These are phyloP conservation scores for Colletotrichum cuscutae DNA, from an alignment of 2,329 filamentous ascomycete genomes.

Conservation along the genomic window DNA sequence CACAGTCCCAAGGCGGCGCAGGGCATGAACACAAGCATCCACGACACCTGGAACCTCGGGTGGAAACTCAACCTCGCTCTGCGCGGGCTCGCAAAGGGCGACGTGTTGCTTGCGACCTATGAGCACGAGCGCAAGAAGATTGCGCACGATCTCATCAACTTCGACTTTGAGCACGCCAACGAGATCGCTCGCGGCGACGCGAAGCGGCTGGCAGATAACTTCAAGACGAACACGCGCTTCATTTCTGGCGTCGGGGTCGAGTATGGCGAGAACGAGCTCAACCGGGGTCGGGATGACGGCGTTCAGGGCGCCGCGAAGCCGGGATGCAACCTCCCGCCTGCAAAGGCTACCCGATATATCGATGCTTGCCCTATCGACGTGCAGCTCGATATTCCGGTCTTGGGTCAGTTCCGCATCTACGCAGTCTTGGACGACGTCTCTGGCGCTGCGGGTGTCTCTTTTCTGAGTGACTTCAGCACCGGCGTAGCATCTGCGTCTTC, in stretches of 20 bases:
- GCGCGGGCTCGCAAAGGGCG: conserved; percentile 63
- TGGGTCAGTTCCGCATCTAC: conserved; percentile 81
- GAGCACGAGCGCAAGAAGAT: conserved; percentile 60
- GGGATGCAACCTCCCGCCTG: conserved; percentile 69
- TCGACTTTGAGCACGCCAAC: conserved; percentile 62
- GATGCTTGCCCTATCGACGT: conserved; percentile 82
- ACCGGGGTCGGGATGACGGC: conserved; percentile 52
- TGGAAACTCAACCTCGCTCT: conserved; percentile 64
- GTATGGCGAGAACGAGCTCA: conserved; percentile 62
- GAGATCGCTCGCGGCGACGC: conserved; percentile 70
- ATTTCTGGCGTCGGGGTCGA: conserved; percentile 78
- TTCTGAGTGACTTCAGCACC: conserved; percentile 68
- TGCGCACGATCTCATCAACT: conserved; percentile 63
- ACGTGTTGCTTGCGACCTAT: conserved; percentile 59
- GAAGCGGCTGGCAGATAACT: conserved; percentile 72
- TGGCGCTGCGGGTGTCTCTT: conserved; percentile 54
- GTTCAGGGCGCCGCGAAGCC: conserved; percentile 60
- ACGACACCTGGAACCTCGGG: conserved; percentile 70
- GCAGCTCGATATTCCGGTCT: conserved; percentile 79
- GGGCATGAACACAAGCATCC: conserved; percentile 71
- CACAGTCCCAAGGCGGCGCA: conserved; percentile 79
- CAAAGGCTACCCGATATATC: conserved; percentile 77
- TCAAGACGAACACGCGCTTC: conserved; percentile 75
- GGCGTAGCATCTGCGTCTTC: conserved; percentile 60
- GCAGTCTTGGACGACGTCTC: conserved; percentile 72